Evolutionary conservation across 495 filamentous ascomycete genomes (phyloP), one percentile per base, ranked within the genome.

Genomic region (Aspergillus affinis): DNA sequence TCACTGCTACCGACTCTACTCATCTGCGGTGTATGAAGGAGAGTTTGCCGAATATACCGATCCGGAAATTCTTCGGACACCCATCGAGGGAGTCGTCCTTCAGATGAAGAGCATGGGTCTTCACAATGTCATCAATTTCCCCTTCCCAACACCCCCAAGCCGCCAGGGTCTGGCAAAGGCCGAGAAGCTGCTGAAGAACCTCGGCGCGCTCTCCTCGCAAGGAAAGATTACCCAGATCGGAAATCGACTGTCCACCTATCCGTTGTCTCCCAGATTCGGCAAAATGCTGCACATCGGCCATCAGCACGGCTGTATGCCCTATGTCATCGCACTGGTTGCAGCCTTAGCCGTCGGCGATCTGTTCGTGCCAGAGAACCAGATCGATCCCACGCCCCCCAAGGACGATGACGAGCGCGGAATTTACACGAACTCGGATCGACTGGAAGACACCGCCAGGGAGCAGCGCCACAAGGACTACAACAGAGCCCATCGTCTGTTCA

Each of bases 61-160:
- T 20, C 92, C 95, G 0, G 95, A 99, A 75, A 88, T 99, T 54
- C 73, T 95, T 36, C 85, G 92, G 9, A 96, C 93, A 75, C 95
- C 95, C 17, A 90, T 97, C 47, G 95, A 99, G 72, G 83, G 86
- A 57, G 88, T 97, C 17, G 92, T 98, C 6, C 81, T 99, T 9
- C 93, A 97, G 68, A 88, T 99, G 66, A 98, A 97, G 77, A 87
- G 88, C 61, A 97, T 98, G 91, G 91, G 90, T 58, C 81, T 97
- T 21, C 90, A 93, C 62, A 88, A 92, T 56, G 89, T 98, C 3
- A 85, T 88, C 68, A 96, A 93, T 66, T 99, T 99, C 71, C 95
- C 94, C n/a, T 99, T 98, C 70, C 95, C 95, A 8, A 97, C 95
- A 4, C 87, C 91, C 7, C 95, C 94, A 19, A 89, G 92, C 61